Percentiles rank a stretch among this genome's conserved stretches.
phyloP scores from a whole-genome alignment of 345 rosid species.

The Citrus trifoliata region DNA sequence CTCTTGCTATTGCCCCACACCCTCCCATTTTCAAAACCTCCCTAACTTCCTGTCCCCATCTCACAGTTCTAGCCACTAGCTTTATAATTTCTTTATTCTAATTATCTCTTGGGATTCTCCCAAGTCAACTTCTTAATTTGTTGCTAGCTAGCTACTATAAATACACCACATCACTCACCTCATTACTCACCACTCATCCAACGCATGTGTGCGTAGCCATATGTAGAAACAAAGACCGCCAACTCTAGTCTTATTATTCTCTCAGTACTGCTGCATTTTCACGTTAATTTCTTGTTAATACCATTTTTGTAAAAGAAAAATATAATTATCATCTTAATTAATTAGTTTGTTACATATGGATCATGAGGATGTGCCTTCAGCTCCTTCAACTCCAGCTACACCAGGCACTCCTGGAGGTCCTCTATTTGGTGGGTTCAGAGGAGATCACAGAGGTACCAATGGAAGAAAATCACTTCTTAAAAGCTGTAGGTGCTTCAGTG shows the following conservation, averaged over 20 bases:
- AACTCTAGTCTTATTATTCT: not conserved
- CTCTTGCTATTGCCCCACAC: constrained; percentile 21
- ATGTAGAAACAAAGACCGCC: constrained; percentile 2
- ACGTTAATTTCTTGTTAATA: not conserved
- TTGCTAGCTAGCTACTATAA: constrained; percentile 27
- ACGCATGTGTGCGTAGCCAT: not conserved
- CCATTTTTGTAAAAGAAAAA: not conserved
- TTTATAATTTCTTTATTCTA: not conserved
- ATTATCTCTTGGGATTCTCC: constrained; percentile 16
- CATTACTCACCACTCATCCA: not conserved
- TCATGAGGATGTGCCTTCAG: constrained; percentile 58
- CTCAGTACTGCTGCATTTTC: not conserved
- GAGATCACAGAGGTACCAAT: constrained; percentile 27
- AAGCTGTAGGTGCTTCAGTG: constrained; percentile 61
- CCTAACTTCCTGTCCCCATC: not conserved
- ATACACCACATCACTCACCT: constrained; percentile 22
- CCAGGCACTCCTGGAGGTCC: constrained; percentile 72
- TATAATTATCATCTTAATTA: not conserved
- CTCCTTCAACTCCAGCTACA: constrained; percentile 74
- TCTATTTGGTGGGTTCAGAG: constrained; percentile 46
- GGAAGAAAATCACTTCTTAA: constrained; percentile 55
- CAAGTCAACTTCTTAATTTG: constrained; percentile 30
- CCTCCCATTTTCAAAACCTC: constrained; percentile 15
- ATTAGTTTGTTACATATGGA: constrained; percentile 25
- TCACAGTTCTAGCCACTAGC: constrained; percentile 24